Conservation (phyloP, 1,284 basidiomycete species). For the Hymenochaete sp. region DNA sequence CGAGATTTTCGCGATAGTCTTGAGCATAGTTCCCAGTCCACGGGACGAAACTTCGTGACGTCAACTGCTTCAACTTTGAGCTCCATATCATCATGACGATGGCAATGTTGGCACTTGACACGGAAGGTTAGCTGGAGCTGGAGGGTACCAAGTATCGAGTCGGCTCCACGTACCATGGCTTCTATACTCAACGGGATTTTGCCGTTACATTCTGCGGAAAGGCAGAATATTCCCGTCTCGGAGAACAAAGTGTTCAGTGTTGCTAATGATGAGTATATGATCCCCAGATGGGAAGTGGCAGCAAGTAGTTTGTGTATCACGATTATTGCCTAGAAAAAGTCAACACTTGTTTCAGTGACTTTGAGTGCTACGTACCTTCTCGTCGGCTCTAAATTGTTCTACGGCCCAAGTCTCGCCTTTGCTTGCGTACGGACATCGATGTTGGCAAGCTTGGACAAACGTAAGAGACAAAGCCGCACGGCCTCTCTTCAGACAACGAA, state of each 20-base stretch:
- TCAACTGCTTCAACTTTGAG: slow-evolving; percentile 29
- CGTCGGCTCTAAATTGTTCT: slow-evolving; percentile 45
- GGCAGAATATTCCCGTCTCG: no score
- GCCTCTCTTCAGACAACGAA: no score
- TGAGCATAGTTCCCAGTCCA: slow-evolving; percentile 27
- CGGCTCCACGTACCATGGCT: slow-evolving; percentile 35
- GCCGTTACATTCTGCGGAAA: slow-evolving; percentile 45
- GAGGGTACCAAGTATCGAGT: no score
- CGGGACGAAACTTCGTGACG: slow-evolving; percentile 21
- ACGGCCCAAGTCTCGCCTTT: slow-evolving; percentile 38
- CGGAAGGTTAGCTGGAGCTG: background rate
- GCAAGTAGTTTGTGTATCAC: slow-evolving; percentile 32
- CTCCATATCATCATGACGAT: slow-evolving; percentile 50
- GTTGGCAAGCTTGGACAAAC: slow-evolving; percentile 47
- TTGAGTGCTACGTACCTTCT: slow-evolving; percentile 35
- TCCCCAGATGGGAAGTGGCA: no score
- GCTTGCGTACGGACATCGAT: slow-evolving; percentile 36
- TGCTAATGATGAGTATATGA: no score
- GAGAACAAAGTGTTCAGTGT: no score
- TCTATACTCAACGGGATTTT: slow-evolving; percentile 41
- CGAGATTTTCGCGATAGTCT: slow-evolving; percentile 25
- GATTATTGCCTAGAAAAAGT: slow-evolving; percentile 44
- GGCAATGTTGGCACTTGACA: slow-evolving; percentile 47
- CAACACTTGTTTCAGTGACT: background rate
- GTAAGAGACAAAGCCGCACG: no score